Base-by-base conservation (phyloP, 768 basidiomycete species). In the Boletus edulis region DNA sequence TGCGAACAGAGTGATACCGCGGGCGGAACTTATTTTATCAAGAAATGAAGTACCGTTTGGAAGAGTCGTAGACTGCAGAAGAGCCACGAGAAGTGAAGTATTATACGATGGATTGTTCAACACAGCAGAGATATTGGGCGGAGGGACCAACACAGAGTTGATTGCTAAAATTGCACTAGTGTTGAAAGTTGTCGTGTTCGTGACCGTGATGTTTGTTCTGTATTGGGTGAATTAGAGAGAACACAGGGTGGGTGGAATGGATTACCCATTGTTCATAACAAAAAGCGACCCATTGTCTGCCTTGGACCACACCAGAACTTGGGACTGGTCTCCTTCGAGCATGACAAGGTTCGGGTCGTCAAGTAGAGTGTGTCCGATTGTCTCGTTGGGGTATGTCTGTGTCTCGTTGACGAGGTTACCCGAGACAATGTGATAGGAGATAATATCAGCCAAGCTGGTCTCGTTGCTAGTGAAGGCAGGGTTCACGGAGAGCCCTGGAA, bases 1-100 rank as follows among this genome's bases (percentile, higher is more conserved):
- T 4, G 83, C 80, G 63, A 91, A 89, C 39, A 89, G 58, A 1
- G 89, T 91, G 56, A 85, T 75, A 3, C 87, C 89, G 24, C 57
- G 67, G 1, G 78, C 68, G 1, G 68, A 62, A 34, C 63, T 27
- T 82, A 68, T 48, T 67, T 43, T 51, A 51, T 71, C 50, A 22
- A 71, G 56, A 54, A 67, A 3, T 18, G 67, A 41, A 42, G 47
- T 56, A 14, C 76, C 67, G 15, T 62, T 56, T 29, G 51, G 20
- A 27, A 76, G 54, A 8, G 65, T 20, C n/a, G 61, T 56, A 14
- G 63, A 56, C 17, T 50, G 20, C 4, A 67, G 53, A 3, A 67
- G 5, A 3, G 46, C 6, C 8, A 49, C 24, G 2, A 76, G 46
- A 11, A 76, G 51, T 8, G 77, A 75, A 31, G 81, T 69, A 37